phyloP scores from a whole-genome alignment of 2,329 filamentous ascomycete genomes.

The Plenodomus tracheiphilus region DNA sequence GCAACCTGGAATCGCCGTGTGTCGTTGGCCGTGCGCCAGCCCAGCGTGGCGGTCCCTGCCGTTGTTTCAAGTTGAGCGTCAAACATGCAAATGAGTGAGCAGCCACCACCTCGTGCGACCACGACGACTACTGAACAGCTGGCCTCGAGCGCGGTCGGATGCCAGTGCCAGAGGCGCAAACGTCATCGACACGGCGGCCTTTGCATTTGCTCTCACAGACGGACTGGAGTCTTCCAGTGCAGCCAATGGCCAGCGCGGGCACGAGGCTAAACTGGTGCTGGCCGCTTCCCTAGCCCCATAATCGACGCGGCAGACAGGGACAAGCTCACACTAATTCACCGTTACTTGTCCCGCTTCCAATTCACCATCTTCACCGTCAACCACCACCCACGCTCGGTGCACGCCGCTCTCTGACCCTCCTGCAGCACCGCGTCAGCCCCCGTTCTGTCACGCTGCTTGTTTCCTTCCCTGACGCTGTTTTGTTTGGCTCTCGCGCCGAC shows the following conservation, averaged over 20 bases:
- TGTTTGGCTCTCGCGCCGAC: conserved; percentile 9
- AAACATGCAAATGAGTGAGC: not conserved
- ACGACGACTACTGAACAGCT: not conserved
- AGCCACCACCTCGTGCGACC: not conserved
- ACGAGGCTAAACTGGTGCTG: not conserved
- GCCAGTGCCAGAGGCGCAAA: not conserved
- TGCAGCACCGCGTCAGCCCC: not conserved
- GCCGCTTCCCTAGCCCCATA: not conserved
- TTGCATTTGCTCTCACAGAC: not conserved
- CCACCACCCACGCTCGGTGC: not conserved
- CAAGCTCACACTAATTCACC: not conserved
- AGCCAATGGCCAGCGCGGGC: not conserved
- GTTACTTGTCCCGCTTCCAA: not conserved
- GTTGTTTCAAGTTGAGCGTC: not conserved
- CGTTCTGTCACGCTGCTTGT: not conserved
- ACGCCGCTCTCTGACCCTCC: not conserved
- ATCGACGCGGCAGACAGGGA: not conserved
- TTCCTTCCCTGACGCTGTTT: not conserved
- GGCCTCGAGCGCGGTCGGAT: not conserved
- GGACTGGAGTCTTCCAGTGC: not conserved
- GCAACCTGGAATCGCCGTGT: no score
- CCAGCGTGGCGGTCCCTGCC: not conserved
- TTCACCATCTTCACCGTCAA: not conserved
- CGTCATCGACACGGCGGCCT: not conserved
- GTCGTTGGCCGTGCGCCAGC: not conserved